Conservation (phyloP, 1,139 yeast genomes). For the Diutina neorugosa region DNA sequence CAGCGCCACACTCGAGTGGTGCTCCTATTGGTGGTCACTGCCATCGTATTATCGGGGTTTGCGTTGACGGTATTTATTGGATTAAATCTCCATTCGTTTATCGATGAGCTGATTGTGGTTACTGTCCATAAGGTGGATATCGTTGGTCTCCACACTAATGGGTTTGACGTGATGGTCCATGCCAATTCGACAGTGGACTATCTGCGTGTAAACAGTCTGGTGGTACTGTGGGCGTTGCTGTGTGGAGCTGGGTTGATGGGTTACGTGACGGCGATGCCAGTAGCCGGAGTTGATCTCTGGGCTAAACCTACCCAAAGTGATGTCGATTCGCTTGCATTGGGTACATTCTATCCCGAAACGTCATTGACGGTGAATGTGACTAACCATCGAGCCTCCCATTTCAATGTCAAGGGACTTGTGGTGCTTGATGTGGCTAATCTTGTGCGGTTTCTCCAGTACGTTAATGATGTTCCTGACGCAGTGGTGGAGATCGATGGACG, state of each 20-base stretch:
- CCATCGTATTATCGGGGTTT: neutral
- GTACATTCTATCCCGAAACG: neutral
- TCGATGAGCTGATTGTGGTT: neutral
- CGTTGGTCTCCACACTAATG: conserved; percentile 1
- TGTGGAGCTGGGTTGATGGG: neutral
- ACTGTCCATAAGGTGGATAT: neutral
- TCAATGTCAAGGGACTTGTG: neutral
- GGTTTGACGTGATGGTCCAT: neutral
- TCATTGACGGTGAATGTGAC: neutral
- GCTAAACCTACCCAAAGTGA: neutral
- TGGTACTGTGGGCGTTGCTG: neutral
- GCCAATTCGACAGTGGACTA: neutral
- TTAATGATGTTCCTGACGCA: neutral
- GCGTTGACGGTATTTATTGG: neutral
- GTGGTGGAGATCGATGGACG: neutral
- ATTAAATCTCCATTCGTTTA: neutral
- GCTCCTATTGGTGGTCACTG: neutral
- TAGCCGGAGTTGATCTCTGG: neutral
- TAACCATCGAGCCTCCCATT: neutral
- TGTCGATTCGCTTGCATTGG: neutral
- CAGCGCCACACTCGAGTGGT: neutral
- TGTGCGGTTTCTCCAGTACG: neutral
- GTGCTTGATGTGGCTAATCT: neutral
- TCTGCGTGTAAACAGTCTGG: neutral
- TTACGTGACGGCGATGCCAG: neutral